Base-by-base conservation (phyloP, 345 rosid genomes). In the Camelina laxa region DNA sequence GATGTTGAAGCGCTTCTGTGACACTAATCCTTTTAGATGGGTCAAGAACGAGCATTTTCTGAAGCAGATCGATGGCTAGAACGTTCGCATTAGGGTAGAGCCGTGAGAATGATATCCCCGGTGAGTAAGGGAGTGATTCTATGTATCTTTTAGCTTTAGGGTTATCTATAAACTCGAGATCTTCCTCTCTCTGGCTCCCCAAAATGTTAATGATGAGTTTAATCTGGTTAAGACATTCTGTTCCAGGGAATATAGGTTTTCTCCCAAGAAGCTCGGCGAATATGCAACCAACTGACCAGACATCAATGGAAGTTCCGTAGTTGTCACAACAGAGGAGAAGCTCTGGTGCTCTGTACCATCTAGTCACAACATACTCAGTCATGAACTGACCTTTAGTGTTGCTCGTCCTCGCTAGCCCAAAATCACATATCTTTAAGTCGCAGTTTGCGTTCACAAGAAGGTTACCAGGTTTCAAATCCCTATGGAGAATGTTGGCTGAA, bases 281-380 rank as follows among this genome's bases (percentile, higher is more conserved):
- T 69, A 92, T 87, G 79, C 98, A 93, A 75, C 98, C 96, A 3
- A 91, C 98, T 62, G 95, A 92, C 98, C 97, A 92, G 16, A 93
- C 87, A 65, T 93, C 98, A 9, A 93, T 90, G 19, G 93, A 86
- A 30, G 90, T 91, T 30, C 93, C 93, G 5, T 92, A 90, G 81
- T 89, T 86, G 81, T 89, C 98, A 21, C 98, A 92, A 81, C 97
- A 86, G 19, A 92, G 93, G 31, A 92, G 95, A 51, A 92, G 98
- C 79, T 92, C 97, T 12, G 98, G 97, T 63, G 97, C 97, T 41
- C 97, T 79, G 76, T 92, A 90, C 97, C 98, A 92, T 60, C 95
- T 85, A 57, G 96, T 90, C 48, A 88, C 96, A 35, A 92, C 97
- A 74, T 92, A 92, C 70, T 92, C 94, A 1, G 98, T 92, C 98